Evolutionary conservation across 352 stramenopile genomes (phyloP).

Genomic region (Globisporangium okanoganense): DNA sequence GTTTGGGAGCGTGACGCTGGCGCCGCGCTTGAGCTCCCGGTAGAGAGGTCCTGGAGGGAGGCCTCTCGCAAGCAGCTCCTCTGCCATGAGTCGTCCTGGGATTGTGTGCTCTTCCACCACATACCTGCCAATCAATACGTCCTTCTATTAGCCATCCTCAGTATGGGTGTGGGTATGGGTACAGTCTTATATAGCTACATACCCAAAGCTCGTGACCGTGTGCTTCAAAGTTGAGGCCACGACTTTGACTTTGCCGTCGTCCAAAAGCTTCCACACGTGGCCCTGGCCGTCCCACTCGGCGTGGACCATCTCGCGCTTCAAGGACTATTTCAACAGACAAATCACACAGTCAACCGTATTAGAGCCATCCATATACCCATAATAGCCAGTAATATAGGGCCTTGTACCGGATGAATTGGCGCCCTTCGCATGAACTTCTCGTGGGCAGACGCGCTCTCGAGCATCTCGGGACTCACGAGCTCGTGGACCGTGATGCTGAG

Average conservation of each 20-base stretch:
- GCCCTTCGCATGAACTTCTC: slow-evolving; percentile 64
- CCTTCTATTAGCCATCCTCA: neutral
- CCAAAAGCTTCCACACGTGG: slow-evolving; percentile 65
- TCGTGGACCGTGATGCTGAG: slow-evolving; percentile 74
- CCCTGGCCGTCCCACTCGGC: slow-evolving; percentile 52
- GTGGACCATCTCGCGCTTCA: slow-evolving; percentile 53
- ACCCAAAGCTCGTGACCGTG: slow-evolving; percentile 80
- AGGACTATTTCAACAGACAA: slow-evolving; percentile 6
- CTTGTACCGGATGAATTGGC: slow-evolving; percentile 49
- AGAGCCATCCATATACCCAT: neutral
- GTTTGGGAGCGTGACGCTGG: slow-evolving; percentile 77
- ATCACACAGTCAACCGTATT: slow-evolving; percentile 17
- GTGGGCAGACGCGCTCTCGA: slow-evolving; percentile 38
- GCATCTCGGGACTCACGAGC: slow-evolving; percentile 49
- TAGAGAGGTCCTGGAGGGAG: slow-evolving; percentile 90
- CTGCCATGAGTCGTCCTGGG: slow-evolving; percentile 82
- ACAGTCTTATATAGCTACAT: slow-evolving; percentile 9
- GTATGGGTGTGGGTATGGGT: neutral
- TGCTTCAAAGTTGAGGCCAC: slow-evolving; percentile 67
- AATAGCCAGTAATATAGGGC: neutral
- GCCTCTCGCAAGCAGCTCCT: slow-evolving; percentile 73
- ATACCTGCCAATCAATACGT: slow-evolving; percentile 31
- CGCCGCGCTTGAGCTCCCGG: slow-evolving; percentile 85
- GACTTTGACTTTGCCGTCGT: slow-evolving; percentile 64
- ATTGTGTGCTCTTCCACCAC: slow-evolving; percentile 73